Evolutionary conservation across 352 stramenopile genomes (phyloP).

Genomic region (Globisporangium heterothallicum): DNA sequence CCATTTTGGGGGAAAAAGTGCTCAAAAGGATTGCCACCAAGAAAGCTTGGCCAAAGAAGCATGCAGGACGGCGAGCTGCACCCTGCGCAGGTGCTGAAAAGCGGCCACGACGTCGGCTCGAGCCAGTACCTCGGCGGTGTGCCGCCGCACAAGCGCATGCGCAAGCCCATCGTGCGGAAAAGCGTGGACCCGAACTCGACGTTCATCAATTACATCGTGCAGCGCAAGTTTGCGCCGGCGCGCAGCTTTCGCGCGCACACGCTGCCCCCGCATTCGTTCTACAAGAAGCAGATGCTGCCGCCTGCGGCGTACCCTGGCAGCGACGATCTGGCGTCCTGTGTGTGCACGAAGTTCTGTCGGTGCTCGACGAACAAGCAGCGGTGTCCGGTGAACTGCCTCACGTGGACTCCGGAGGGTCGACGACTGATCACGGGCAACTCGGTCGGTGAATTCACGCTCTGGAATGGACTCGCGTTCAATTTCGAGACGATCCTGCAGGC

Average conservation of each 20-base stretch:
- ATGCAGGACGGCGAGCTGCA: conserved; percentile 52
- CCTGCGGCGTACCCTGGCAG: conserved; percentile 50
- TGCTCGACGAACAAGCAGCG: conserved; percentile 90
- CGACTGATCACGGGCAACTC: conserved; percentile 96
- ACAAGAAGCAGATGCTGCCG: conserved; percentile 80
- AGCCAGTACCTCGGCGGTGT: conserved; percentile 64
- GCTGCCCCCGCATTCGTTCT: conserved; percentile 77
- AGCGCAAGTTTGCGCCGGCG: conserved; percentile 62
- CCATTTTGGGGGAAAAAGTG: no score
- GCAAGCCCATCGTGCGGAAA: conserved; percentile 86
- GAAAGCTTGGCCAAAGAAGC: no score
- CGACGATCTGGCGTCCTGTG: conserved; percentile 70
- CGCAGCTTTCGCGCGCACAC: conserved; percentile 40
- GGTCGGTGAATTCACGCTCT: conserved; percentile 96
- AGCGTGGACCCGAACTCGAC: conserved; percentile 82
- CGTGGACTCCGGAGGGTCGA: conserved; percentile 93
- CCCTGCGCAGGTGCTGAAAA: conserved; percentile 70
- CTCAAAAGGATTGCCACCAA: no score
- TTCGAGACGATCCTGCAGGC: conserved; percentile 96
- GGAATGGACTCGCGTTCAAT: conserved; percentile 97
- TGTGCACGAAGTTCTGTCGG: conserved; percentile 85
- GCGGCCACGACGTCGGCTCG: conserved; percentile 66
- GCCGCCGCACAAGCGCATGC: conserved; percentile 75
- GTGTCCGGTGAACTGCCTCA: conserved; percentile 90
- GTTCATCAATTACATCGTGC: conserved; percentile 78